Evolutionary conservation across 257 asterid species (phyloP).

Genomic region (Solanum tacnaense): DNA sequence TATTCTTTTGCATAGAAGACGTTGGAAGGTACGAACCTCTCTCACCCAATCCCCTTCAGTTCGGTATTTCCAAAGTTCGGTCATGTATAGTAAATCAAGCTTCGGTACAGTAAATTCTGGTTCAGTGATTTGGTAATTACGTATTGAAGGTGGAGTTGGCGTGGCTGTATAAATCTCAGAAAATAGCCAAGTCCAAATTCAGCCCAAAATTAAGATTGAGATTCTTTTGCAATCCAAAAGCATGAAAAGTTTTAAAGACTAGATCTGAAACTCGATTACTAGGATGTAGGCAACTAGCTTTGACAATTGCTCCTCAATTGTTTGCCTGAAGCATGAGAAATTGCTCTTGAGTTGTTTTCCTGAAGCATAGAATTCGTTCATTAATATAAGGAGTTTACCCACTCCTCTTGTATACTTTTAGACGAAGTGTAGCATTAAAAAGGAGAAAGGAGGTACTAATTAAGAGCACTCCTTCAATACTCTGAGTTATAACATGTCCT

Average conservation of each 20-base stretch:
- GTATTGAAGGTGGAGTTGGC: background rate
- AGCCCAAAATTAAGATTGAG: background rate
- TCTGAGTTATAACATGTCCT: background rate
- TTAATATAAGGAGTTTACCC: background rate
- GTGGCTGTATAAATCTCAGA: background rate
- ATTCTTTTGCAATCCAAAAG: background rate
- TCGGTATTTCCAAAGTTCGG: background rate
- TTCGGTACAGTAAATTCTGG: background rate
- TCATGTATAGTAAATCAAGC: background rate
- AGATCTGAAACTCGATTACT: background rate
- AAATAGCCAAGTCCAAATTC: background rate
- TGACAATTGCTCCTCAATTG: background rate
- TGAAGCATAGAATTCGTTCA: background rate
- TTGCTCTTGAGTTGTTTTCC: background rate
- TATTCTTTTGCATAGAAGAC: conserved; percentile 29
- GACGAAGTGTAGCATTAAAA: background rate
- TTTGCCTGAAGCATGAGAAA: background rate
- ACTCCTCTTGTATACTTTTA: background rate
- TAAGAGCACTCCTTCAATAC: background rate
- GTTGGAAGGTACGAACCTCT: conserved; percentile 55
- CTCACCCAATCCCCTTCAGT: background rate
- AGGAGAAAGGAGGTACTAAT: background rate
- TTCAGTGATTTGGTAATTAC: background rate
- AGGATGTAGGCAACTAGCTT: background rate
- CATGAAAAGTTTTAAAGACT: background rate